Conservation (phyloP, 176 grass and related monocot species). For the Metroxylon sagu region DNA sequence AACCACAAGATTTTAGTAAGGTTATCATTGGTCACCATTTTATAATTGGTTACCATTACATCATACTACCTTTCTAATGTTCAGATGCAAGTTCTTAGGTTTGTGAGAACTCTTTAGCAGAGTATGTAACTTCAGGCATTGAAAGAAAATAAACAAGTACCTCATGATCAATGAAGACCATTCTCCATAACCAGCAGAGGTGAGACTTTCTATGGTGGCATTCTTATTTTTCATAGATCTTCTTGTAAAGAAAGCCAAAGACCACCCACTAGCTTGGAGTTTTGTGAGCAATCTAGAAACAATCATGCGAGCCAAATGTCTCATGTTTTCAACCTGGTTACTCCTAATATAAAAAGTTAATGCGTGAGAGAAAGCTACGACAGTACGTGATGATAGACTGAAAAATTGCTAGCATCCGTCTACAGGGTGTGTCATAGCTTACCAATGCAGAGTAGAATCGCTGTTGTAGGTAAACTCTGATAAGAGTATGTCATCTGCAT, state of each 20-base stretch:
- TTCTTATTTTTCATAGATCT: background rate
- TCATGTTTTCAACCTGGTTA: background rate
- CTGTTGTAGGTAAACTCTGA: background rate
- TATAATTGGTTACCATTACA: too few relatives aligned
- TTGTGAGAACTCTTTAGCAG: too few relatives aligned
- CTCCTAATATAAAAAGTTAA: background rate
- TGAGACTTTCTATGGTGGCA: background rate
- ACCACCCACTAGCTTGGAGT: conserved; percentile 7
- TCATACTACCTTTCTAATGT: too few relatives aligned
- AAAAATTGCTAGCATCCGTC: too few relatives aligned
- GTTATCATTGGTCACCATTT: too few relatives aligned
- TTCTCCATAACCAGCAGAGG: conserved; percentile 2
- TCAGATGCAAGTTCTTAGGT: too few relatives aligned
- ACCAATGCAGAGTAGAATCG: background rate
- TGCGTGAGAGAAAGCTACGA: background rate
- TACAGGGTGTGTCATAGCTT: background rate
- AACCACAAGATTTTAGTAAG: too few relatives aligned
- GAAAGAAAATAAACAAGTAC: background rate
- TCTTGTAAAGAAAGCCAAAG: conserved; percentile 3
- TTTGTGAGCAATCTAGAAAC: conserved; percentile 2
- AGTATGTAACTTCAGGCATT: too few relatives aligned
- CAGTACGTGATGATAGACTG: background rate
- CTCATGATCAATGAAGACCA: conserved; percentile 12
- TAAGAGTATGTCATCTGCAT: conserved; percentile 1
- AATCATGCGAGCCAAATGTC: background rate